Percentiles rank a stretch among this genome's conserved stretches.
phyloP scores from a whole-genome alignment of 1,284 basidiomycete genomes.

The Tilletiopsis washingtonensis region DNA sequence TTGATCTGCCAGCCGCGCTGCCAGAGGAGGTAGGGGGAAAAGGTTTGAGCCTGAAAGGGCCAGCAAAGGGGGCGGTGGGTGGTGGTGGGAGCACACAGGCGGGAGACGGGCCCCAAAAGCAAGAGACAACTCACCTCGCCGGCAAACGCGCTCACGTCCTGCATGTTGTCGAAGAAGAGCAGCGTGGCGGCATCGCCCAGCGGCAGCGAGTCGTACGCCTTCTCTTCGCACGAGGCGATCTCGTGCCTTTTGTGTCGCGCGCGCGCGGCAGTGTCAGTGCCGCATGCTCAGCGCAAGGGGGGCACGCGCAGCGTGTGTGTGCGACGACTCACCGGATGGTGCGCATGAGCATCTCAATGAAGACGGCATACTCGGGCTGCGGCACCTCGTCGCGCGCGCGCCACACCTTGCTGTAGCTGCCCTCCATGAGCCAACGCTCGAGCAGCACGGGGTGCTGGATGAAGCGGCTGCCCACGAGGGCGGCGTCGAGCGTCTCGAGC shows the following conservation, averaged over 20 bases:
- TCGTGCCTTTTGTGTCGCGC: too few species aligned
- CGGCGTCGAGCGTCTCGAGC: slow-evolving; percentile 70
- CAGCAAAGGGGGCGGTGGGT: background rate
- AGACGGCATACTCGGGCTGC: slow-evolving; percentile 74
- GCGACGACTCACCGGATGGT: slow-evolving; percentile 65
- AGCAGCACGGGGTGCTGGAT: slow-evolving; percentile 47
- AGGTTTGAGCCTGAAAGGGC: too few species aligned
- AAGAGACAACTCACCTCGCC: slow-evolving; percentile 51
- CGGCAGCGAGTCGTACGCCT: slow-evolving; percentile 77
- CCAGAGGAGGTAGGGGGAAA: background rate
- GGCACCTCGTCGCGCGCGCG: slow-evolving; percentile 71
- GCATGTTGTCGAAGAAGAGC: slow-evolving; percentile 72
- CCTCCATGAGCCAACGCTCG: slow-evolving; percentile 98
- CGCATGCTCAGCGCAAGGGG: too few species aligned
- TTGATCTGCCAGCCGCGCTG: slow-evolving; percentile 49
- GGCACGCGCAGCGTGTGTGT: too few species aligned
- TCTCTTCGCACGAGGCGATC: slow-evolving; percentile 85
- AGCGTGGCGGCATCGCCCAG: slow-evolving; percentile 78
- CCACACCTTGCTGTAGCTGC: slow-evolving; percentile 97
- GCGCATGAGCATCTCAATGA: slow-evolving; percentile 82
- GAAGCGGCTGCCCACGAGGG: slow-evolving; percentile 30
- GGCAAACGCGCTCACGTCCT: slow-evolving; percentile 69
- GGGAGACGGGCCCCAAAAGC: background rate
- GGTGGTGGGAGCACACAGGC: background rate
- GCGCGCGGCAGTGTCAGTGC: too few species aligned